Evolutionary conservation across 441 rosid genomes (phyloP).

Genomic region (Raphanus hybrid): DNA sequence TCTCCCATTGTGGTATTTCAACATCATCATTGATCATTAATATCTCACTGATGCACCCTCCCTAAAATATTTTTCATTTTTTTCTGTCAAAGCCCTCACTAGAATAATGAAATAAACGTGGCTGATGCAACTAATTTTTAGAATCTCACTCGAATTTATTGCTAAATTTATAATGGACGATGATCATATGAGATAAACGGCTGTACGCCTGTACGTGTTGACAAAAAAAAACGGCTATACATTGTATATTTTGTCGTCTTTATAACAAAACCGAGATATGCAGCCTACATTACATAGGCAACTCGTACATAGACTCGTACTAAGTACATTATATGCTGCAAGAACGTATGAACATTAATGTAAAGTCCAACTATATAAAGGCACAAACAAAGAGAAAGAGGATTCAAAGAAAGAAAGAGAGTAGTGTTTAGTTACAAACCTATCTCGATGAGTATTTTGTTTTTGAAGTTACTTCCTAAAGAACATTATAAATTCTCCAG

Average conservation of each 20-base stretch:
- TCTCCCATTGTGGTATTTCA: too few relatives aligned
- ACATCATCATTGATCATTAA: too few relatives aligned
- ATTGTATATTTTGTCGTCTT: background rate
- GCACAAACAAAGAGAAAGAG: background rate
- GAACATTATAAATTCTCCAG: slow-evolving; percentile 30
- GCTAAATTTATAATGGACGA: background rate
- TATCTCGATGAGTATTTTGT: slow-evolving; percentile 36
- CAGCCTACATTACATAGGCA: too few relatives aligned
- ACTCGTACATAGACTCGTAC: too few relatives aligned
- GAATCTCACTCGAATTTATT: slow-evolving; percentile 17
- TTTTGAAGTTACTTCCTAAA: slow-evolving; percentile 37
- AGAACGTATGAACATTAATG: background rate
- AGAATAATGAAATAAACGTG: background rate
- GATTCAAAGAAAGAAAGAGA: slow-evolving; percentile 3
- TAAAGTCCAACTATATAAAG: slow-evolving; percentile 1
- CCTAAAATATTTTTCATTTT: too few relatives aligned
- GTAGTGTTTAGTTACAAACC: slow-evolving; percentile 43
- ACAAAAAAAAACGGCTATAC: background rate
- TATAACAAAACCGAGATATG: background rate
- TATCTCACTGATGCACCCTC: too few relatives aligned
- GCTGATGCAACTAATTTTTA: background rate
- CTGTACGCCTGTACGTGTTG: background rate
- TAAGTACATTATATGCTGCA: background rate
- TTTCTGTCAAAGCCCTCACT: too few relatives aligned
- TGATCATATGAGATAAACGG: slow-evolving; percentile 6